A percentile compares a stretch with the other conserved stretches of the same genome.
Conservation (phyloP, 495 filamentous ascomycete genomes). For the Penicillium turbatum region DNA sequence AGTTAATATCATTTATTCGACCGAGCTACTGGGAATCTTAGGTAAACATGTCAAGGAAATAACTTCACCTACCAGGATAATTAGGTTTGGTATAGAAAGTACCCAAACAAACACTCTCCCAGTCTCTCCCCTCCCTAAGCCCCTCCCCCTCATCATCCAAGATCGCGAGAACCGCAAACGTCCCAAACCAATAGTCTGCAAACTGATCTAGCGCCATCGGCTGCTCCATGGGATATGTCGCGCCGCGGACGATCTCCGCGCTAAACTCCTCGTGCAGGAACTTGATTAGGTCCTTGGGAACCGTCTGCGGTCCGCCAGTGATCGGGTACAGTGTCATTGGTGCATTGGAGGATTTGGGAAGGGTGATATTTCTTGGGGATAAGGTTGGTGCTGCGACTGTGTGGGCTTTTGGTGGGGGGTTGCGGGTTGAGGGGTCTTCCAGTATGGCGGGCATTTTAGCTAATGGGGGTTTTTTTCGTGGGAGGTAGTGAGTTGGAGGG, state of each 20-base stretch:
- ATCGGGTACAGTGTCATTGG: slow-evolving; percentile 79
- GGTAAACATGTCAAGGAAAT: too few species aligned
- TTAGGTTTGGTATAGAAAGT: slow-evolving; percentile 99
- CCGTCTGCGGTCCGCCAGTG: slow-evolving; percentile 58
- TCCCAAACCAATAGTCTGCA: slow-evolving; percentile 88
- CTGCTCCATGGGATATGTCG: slow-evolving; percentile 90
- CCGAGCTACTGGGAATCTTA: too few species aligned
- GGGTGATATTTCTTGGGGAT: slow-evolving; percentile 68
- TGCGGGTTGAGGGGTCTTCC: slow-evolving; percentile 64
- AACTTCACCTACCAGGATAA: slow-evolving; percentile 78
- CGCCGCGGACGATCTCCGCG: slow-evolving; percentile 83
- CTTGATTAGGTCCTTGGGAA: slow-evolving; percentile 48
- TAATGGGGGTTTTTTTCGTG: neutral
- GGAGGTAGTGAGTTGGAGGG: too few species aligned
- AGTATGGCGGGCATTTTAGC: slow-evolving; percentile 54
- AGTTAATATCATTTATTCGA: slow-evolving; percentile 3
- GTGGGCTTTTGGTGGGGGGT: slow-evolving; percentile 52
- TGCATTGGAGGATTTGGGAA: slow-evolving; percentile 65
- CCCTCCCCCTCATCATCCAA: slow-evolving; percentile 50
- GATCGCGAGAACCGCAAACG: slow-evolving; percentile 85
- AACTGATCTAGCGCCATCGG: slow-evolving; percentile 68
- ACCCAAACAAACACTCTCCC: slow-evolving; percentile 79
- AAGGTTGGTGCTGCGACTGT: slow-evolving; percentile 55
- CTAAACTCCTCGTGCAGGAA: slow-evolving; percentile 81
- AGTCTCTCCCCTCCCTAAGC: slow-evolving; percentile 56